Evolutionary conservation across 2,329 filamentous ascomycete genomes (phyloP), one percentile per base, ranked within the genome.

Genomic region (Sarocladiaceae sp.): DNA sequence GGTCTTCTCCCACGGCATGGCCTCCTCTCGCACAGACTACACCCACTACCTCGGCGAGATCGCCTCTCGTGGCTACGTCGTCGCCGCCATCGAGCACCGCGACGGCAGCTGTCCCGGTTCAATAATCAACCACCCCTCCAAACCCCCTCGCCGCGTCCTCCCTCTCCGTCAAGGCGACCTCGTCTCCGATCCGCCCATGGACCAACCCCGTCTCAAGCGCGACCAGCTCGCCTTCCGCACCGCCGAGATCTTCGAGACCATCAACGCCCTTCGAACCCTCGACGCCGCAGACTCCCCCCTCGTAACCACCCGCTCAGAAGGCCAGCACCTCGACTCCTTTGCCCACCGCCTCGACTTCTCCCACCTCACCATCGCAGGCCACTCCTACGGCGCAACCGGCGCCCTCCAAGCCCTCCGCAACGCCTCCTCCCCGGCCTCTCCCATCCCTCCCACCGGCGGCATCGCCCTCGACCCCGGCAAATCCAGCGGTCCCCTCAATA

Each of bases 381-480:
- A 85, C 56, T 82, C 78, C 0, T 83, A 80, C 60, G 82, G 82
- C 40, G 81, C 80, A 2, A 84, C 82, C 0, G 71, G 76, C 3
- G 80, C 77, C 0, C 64, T 84, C 16, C 78, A 80, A 47, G 72
- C 76, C 3, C 65, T 83, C n/a, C 73, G 73, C 43, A 66, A 63
- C 27, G 72, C 54, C 19, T 51, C 55, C 31, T 49, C 48, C 3
- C 51, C 50, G 4, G 66, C 26, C 7, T 37, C 6, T 65, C 49
- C 37, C 46, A 66, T 47, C 52, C 55, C 45, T 60, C 69, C 15
- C 71, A 16, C 70, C 1, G 79, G 74, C 3, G 80, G 69, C 16
- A 73, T 85, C 48, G 69, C 78, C 41, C 68, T 85, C 23, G 82
- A 85, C 56, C 81, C 82, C 0, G 82, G 82, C 43, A 85, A 85